A percentile compares a stretch with the other conserved stretches of the same genome.
Evolutionary conservation across 176 grass and related monocot genomes (phyloP).

Genomic region (Paspalum notatum): DNA sequence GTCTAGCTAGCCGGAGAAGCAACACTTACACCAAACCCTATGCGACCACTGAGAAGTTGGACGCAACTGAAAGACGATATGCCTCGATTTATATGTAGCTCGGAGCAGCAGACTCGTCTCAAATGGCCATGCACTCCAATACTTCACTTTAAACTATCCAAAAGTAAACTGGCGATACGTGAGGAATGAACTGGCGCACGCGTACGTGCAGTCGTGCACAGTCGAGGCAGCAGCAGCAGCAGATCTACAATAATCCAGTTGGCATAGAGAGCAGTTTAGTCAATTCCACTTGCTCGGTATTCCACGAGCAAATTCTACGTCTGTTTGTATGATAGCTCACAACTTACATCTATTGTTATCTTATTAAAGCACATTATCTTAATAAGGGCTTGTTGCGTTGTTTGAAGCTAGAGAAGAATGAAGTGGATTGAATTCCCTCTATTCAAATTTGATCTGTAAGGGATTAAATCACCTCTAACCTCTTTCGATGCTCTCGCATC

Average conservation of each 20-base stretch:
- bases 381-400: too few species aligned
- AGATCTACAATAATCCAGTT: background rate
- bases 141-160: background rate
- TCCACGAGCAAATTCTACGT: background rate
- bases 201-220: background rate
- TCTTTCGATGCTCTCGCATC: too few species aligned
- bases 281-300: background rate
- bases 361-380: too few species aligned
- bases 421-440: too few species aligned
- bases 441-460: too few species aligned
- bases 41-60: background rate
- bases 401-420: too few species aligned
- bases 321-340: too few species aligned
- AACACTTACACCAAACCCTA: background rate
- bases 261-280: background rate
- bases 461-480: too few species aligned
- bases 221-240: background rate
- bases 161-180: background rate
- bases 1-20: background rate
- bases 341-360: too few species aligned
- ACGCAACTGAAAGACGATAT: background rate
- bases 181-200: background rate
- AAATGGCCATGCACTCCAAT: background rate
- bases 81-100: slow-evolving; percentile 27
- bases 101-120: slow-evolving; percentile 8